These are phyloP conservation scores for Elsinoe fawcettii DNA, from an alignment of 2,329 filamentous ascomycete genomes.

Conservation along the genomic window DNA sequence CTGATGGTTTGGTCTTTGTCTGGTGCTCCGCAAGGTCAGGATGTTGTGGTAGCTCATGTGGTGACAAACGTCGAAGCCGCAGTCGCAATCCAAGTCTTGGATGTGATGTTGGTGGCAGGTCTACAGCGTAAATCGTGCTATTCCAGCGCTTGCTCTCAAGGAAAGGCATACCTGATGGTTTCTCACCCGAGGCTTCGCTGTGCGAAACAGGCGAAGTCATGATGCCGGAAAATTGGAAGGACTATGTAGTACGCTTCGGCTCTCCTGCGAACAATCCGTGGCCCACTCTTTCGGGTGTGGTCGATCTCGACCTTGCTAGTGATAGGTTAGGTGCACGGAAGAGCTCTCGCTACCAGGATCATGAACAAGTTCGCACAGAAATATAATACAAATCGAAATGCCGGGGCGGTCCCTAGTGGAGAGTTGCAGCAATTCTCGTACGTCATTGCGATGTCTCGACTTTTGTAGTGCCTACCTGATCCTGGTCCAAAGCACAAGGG, in stretches of 20 bases:
- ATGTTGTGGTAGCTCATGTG: conserved; percentile 30
- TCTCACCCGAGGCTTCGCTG: background rate
- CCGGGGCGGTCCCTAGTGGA: background rate
- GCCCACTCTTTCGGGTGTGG: background rate
- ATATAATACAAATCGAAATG: background rate
- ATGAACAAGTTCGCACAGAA: conserved; percentile 3
- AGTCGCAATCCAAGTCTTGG: conserved; percentile 23
- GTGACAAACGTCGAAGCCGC: conserved; percentile 27
- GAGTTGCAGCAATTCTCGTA: background rate
- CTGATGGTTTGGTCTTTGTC: conserved; percentile 31
- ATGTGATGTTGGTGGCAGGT: background rate
- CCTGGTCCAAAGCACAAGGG: background rate
- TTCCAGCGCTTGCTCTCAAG: background rate
- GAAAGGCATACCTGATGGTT: background rate
- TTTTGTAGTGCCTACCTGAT: background rate
- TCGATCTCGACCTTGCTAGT: background rate
- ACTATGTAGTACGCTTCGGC: conserved; percentile 3
- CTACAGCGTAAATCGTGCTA: background rate
- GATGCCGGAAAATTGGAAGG: background rate
- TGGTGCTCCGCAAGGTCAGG: conserved; percentile 26
- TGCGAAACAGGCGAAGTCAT: background rate
- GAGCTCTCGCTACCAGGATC: background rate
- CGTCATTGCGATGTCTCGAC: conserved; percentile 9
- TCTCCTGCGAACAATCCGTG: conserved; percentile 1
- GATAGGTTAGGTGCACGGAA: background rate